Evolutionary conservation across 805 yeast genomes (phyloP), one percentile per base, ranked within the genome.

Genomic region (Grigorovia yakushimaensis): DNA sequence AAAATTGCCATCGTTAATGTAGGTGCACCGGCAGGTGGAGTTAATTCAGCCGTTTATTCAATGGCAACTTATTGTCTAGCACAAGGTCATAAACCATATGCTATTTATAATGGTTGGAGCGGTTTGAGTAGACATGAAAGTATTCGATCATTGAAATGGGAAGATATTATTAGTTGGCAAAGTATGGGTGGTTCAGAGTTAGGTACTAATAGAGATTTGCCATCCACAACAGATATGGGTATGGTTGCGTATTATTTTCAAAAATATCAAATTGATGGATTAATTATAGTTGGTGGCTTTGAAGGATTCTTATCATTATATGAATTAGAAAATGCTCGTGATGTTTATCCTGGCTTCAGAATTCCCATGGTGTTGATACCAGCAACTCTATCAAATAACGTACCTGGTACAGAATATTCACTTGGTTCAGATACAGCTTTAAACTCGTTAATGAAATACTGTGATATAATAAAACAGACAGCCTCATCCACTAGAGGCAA

Each of bases 301-400:
- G 94, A 84, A 67, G 86, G 85, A 4, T 82, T 82, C 56, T 71
- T 74, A 9, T 77, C 91, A 4, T 70, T 84, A 57, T 74, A 82
- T 58, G 79, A 83, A 67, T 71, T 84, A 57, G 78, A 80, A 54
- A 67, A 66, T 45, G 80, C 82, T 19, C 74, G 85, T 61, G 56
- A 65, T 18, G 73, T 71, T 54, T 84, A 79, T 61, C 87, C 89
- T 13, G 76, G 79, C 5, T 84, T 84, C 68, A 72, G 80, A 54
- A 83, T 84, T 48, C 94, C 94, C 54, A 78, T 82, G 81, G 80
- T 82, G 47, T 76, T 80, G 49, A 74, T 84, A 42, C 93, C 93
- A n/a, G 87, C 91, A 30, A 84, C 91, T 9, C 76, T 84, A 46
- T 82, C 89, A n/a, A 83, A 83, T 58, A 83, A 83, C 57, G 91